A percentile compares a stretch with the other conserved stretches of the same genome.
Conservation (phyloP, 192 early-diverging fungal species). For the Glomus cerebriforme region DNA sequence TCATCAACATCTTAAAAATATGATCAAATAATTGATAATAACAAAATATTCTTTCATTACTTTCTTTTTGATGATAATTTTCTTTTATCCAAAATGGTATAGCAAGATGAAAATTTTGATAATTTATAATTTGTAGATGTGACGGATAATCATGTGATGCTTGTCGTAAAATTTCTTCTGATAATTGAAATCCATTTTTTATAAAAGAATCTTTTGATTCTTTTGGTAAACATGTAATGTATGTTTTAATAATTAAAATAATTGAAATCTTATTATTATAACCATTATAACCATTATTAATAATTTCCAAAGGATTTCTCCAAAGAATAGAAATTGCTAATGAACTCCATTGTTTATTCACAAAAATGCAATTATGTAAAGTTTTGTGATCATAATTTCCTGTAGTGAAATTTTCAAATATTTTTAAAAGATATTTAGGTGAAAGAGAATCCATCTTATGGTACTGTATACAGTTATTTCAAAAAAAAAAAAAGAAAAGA, state of each 20-base stretch:
- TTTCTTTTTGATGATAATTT: not conserved
- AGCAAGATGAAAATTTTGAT: not conserved
- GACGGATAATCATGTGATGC: not conserved
- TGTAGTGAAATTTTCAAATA: not conserved
- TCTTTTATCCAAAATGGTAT: not conserved
- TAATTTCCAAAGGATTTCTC: not conserved
- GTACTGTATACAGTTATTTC: not conserved
- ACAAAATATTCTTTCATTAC: not conserved
- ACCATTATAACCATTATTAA: not conserved
- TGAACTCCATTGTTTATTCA: not conserved
- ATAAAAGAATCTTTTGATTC: not conserved
- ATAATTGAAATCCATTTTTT: not conserved
- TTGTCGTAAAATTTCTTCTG: not conserved
- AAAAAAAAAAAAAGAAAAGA: no score
- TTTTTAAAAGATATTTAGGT: not conserved
- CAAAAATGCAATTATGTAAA: not conserved
- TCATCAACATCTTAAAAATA: not conserved
- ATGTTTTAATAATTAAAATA: not conserved
- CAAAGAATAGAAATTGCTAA: not conserved
- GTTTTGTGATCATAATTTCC: not conserved
- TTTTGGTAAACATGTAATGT: not conserved
- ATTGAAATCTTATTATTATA: no score
- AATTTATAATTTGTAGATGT: not conserved
- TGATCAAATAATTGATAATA: not conserved
- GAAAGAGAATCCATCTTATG: not conserved